phyloP scores from a whole-genome alignment of 768 basidiomycete species.

The Tephrocybe sp. region DNA sequence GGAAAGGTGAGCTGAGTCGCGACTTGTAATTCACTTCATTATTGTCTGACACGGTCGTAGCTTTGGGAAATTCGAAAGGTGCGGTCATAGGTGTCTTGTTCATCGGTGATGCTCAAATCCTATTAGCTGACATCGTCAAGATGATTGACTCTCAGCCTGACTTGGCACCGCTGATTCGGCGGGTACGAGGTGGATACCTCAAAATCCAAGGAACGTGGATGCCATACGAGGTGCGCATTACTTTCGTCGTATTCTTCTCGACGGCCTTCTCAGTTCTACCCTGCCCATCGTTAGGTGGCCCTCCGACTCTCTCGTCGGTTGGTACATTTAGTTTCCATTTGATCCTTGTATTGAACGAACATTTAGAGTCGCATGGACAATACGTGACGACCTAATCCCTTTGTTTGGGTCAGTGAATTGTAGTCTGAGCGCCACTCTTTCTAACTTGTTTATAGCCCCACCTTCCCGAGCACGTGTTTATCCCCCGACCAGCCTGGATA shows the following conservation, averaged over 20 bases:
- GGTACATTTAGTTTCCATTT: slow-evolving; percentile 27
- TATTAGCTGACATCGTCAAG: slow-evolving; percentile 84
- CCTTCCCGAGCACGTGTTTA: slow-evolving; percentile 80
- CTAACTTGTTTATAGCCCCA: slow-evolving; percentile 44
- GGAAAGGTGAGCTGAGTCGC: slow-evolving; percentile 68
- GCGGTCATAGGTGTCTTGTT: slow-evolving; percentile 4
- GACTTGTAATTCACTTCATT: not conserved
- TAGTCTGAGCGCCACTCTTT: not conserved
- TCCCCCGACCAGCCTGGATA: slow-evolving; percentile 86
- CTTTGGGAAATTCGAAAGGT: slow-evolving; percentile 91
- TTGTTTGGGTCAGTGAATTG: slow-evolving; percentile 68
- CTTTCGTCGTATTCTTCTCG: not conserved
- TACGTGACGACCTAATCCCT: slow-evolving; percentile 84
- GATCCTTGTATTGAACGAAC: slow-evolving; percentile 4
- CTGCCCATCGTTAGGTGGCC: slow-evolving; percentile 54
- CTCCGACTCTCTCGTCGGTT: slow-evolving; percentile 78
- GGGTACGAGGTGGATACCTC: slow-evolving; percentile 85
- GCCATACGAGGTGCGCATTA: slow-evolving; percentile 73
- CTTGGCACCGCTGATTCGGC: slow-evolving; percentile 75
- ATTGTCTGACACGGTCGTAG: slow-evolving; percentile 34
- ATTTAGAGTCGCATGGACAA: slow-evolving; percentile 81
- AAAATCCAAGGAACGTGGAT: slow-evolving; percentile 96
- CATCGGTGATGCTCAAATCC: slow-evolving; percentile 14
- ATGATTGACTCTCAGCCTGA: slow-evolving; percentile 93
- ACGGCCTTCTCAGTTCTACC: not conserved